These are phyloP conservation scores for Cryoendolithus antarcticus DNA, from an alignment of 2,329 filamentous ascomycete species.

Conservation along the genomic window DNA sequence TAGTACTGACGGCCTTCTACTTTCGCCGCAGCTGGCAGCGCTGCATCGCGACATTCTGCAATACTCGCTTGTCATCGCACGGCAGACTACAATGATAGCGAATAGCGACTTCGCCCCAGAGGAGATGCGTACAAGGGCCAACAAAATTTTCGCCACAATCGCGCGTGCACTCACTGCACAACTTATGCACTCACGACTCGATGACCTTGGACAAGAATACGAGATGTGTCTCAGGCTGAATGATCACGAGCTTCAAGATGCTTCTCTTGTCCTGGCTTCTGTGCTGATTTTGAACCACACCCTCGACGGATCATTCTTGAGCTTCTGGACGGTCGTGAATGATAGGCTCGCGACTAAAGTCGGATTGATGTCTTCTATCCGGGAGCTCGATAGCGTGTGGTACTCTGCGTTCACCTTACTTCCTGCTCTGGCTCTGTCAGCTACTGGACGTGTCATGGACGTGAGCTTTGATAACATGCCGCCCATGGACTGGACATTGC, in stretches of 20 bases:
- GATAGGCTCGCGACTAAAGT: constrained; percentile 18
- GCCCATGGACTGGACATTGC: constrained; percentile 39
- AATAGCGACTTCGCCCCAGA: not conserved
- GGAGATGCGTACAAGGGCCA: not conserved
- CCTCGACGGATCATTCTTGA: constrained; percentile 12
- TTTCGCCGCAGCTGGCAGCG: not conserved
- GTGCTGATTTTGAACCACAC: too few species aligned
- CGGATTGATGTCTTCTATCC: constrained; percentile 15
- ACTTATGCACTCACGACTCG: not conserved
- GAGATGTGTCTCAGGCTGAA: too few species aligned
- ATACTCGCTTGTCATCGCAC: constrained; percentile 18
- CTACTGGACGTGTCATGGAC: constrained; percentile 31
- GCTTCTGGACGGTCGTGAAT: constrained; percentile 35
- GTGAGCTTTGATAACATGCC: constrained; percentile 23
- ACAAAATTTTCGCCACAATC: constrained; percentile 10
- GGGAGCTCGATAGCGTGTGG: constrained; percentile 27
- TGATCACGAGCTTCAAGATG: too few species aligned
- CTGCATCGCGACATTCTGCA: constrained; percentile 6
- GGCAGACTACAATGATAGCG: constrained; percentile 2
- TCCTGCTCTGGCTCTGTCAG: constrained; percentile 42
- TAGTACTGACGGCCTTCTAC: constrained; percentile 3
- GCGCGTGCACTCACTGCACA: not conserved
- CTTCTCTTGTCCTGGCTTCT: too few species aligned
- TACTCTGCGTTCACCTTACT: constrained; percentile 39
- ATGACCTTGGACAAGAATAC: not conserved